Conservation (phyloP, 805 yeast species). For the Ogataea nonfermentans region DNA sequence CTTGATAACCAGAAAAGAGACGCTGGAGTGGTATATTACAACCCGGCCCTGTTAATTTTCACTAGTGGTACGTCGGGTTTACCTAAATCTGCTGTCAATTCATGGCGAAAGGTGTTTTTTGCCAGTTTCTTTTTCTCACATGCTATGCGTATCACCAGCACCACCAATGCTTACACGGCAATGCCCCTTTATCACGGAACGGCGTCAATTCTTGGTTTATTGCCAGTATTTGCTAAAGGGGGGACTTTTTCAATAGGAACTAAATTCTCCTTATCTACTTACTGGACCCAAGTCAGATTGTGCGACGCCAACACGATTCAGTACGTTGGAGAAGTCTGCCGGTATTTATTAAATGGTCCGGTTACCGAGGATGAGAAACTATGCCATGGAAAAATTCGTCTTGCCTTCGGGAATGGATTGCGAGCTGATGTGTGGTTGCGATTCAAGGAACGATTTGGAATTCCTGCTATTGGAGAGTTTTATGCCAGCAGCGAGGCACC, state of each 20-base stretch:
- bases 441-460: slow-evolving; percentile 74
- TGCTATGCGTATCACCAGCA: slow-evolving; percentile 55
- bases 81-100: slow-evolving; percentile 91
- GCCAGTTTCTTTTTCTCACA: slow-evolving; percentile 70
- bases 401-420: slow-evolving; percentile 90
- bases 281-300: slow-evolving; percentile 85
- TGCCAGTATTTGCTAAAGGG: slow-evolving; percentile 59
- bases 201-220: slow-evolving; percentile 81
- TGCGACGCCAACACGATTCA: slow-evolving; percentile 77
- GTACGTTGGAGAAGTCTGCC: slow-evolving; percentile 93
- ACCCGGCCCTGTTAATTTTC: slow-evolving; percentile 71
- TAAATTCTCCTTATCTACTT: slow-evolving; percentile 78
- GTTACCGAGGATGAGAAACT: slow-evolving; percentile 24
- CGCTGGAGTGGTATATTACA: slow-evolving; percentile 52
- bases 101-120: slow-evolving; percentile 80
- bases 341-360: slow-evolving; percentile 70
- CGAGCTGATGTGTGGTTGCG: slow-evolving; percentile 85
- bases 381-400: slow-evolving; percentile 40
- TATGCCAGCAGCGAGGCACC: slow-evolving; percentile 95
- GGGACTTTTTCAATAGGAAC: slow-evolving; percentile 76
- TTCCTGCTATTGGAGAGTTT: slow-evolving; percentile 80
- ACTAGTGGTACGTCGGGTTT: slow-evolving; percentile 95
- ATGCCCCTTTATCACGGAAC: slow-evolving; percentile 97
- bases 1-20: slow-evolving; percentile 58
- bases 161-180: slow-evolving; percentile 72